phyloP scores from a whole-genome alignment of 805 yeast species.

The Wickerhamiella dianesei region DNA sequence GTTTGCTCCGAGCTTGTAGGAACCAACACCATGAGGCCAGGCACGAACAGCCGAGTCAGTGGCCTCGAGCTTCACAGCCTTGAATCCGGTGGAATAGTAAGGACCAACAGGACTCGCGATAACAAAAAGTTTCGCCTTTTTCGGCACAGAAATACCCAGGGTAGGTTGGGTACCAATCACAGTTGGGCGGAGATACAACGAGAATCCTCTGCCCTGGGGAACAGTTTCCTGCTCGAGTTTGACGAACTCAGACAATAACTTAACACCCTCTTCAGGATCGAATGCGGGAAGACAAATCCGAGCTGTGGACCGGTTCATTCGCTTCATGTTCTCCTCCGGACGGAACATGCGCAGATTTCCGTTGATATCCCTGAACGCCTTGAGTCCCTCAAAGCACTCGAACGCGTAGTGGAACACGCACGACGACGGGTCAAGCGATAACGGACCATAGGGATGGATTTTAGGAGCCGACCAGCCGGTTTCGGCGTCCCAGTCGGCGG shows the following conservation, averaged over 20 bases:
- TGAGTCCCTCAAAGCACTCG: constrained; percentile 90
- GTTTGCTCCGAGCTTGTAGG: constrained; percentile 92
- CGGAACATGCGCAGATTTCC: constrained; percentile 73
- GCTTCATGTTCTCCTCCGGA: constrained; percentile 78
- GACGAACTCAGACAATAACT: constrained; percentile 63
- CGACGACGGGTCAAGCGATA: constrained; percentile 72
- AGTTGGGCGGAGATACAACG: constrained; percentile 87
- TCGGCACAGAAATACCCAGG: constrained; percentile 76
- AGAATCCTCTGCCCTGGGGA: constrained; percentile 78
- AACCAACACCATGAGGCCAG: constrained; percentile 98
- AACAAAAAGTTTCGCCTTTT: constrained; percentile 67
- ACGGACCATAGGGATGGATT: constrained; percentile 70
- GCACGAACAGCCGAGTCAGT: constrained; percentile 95
- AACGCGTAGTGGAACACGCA: constrained; percentile 91
- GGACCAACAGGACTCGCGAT: constrained; percentile 97
- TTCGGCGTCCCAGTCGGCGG: constrained; percentile 64
- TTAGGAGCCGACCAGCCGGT: constrained; percentile 83
- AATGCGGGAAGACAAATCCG: constrained; percentile 84
- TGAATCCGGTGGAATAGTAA: constrained; percentile 87
- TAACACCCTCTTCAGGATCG: constrained; percentile 62
- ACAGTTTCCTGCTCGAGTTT: constrained; percentile 63
- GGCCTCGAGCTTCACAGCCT: constrained; percentile 88
- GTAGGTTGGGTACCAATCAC: constrained; percentile 85
- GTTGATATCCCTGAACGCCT: constrained; percentile 56
- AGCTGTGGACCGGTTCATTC: constrained; percentile 80